Conservation (phyloP, 2,329 filamentous ascomycete species). For the Fusarium miscanthi region DNA sequence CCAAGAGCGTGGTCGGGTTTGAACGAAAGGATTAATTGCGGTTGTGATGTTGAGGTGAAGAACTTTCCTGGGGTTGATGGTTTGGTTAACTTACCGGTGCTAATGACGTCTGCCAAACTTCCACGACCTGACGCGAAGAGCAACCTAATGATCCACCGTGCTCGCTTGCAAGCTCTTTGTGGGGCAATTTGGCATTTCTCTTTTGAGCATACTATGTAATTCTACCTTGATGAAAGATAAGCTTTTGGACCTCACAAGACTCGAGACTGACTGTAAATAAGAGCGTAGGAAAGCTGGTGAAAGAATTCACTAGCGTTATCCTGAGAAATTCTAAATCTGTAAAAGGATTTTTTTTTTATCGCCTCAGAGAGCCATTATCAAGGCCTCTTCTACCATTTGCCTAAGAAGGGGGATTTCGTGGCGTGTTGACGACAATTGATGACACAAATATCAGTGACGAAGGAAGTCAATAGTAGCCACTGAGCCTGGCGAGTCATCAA, state of each 20-base stretch:
- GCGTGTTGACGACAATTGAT: not conserved
- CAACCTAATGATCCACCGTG: not conserved
- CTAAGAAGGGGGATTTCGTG: not conserved
- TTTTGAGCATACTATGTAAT: not conserved
- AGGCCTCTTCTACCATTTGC: not conserved
- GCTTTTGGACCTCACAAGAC: not conserved
- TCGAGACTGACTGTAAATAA: not conserved
- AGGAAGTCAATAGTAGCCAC: not conserved
- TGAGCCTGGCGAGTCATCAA: not conserved
- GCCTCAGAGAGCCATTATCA: not conserved
- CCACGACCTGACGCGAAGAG: conserved; percentile 18
- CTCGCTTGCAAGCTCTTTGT: conserved; percentile 9
- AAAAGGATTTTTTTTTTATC: not conserved
- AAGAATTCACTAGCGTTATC: not conserved
- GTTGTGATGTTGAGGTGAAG: conserved; percentile 31
- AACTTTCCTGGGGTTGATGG: conserved; percentile 26
- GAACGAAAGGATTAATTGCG: conserved; percentile 20
- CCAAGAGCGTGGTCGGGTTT: not conserved
- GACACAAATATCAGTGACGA: not conserved
- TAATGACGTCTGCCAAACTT: conserved; percentile 43
- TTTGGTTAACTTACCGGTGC: conserved; percentile 18
- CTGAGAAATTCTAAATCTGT: not conserved
- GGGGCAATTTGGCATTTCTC: conserved; percentile 2
- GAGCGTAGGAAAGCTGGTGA: not conserved
- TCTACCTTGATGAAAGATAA: not conserved